Evolutionary conservation across 306 rosid species (phyloP), one percentile per base, ranked within the genome.

Genomic region (Glycine latifolia): DNA sequence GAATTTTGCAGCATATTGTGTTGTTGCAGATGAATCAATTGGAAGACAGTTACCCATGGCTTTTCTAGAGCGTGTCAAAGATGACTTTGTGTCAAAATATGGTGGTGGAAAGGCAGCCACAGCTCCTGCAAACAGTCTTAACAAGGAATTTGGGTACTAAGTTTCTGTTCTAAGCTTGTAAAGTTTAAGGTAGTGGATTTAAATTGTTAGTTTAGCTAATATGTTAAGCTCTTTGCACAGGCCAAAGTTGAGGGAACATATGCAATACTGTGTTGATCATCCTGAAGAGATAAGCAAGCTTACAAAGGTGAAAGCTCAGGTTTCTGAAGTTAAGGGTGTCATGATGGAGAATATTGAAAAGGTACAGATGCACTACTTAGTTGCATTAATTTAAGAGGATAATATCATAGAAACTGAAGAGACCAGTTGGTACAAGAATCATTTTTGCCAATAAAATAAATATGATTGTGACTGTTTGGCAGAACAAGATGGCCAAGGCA

Each of bases 281-380:
- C 98, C 97, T 48, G 98, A 95, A 73, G 98, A 95, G 89, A 85
- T 95, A 72, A 95, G 90, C 91, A 95, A 95, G 90, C 97, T 95
- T 77, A 88, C 98, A 60, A 95, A 95, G 91, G 98, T 95, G 88
- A 92, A 92, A 83, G 98, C 97, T 74, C 97, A 95, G 84, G 98
- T 95, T 86, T 92, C 98, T 67, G 95, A 95, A 89, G 98, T 95
- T 79, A 95, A 95, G 89, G 98, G 97, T 85, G 97, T 92, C 72
- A 95, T 95, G 98, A 95, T 95, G 98, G 98, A 95, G 94, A 95
- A 95, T 80, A 95, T 95, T 74, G 98, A 95, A 72, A 95, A 95
- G 98, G 98, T 95, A 89, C 55, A 46, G 33, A 56, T 41, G 31
- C 69, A 49, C 80, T 58, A 48, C 54, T 77, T 53, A 75, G 56